Evolutionary conservation across 305 asterid genomes (phyloP), one percentile per base, ranked within the genome.

Genomic region (Fraxinus paxiana): DNA sequence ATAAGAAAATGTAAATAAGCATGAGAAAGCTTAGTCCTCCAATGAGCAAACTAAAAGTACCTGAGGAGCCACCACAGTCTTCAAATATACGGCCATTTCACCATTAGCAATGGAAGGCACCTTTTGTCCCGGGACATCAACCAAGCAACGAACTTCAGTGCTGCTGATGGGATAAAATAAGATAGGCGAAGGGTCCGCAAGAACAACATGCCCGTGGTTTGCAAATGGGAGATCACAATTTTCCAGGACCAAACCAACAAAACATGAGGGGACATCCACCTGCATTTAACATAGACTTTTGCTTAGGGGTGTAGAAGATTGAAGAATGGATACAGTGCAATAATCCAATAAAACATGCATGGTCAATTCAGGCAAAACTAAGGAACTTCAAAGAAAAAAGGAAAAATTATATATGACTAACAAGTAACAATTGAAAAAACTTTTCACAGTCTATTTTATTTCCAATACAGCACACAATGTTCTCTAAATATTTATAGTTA

Each of bases 81-180:
- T 81, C 69, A 84, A 67, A 20, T 71, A 84, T 10, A 67, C 31
- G 6, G 84, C 70, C 77, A 84, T 63, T 77, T 84, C 69, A 28
- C 87, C 87, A 51, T 63, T 81, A 67, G 83, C 48, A 24, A 81
- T 15, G 56, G 87, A 84, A 81, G 87, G 87, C 3, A 82, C 18
- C 69, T 85, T 79, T 34, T 30, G 71, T 24, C 87, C 85, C 4
- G 87, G 87, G 1, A 85, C 26, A 59, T 85, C 87, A 18, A 81
- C 78, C 30, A 81, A 71, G 48, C 79, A 78, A 0, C 83, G 81
- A 65, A 78, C 22, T 51, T 85, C 87, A 17, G 83, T 82, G 56
- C 83, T 82, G 72, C 85, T 79, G 37, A 85, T 82, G 0, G 79
- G 85, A 77, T 85, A 85, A 37, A 85, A 48, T 4, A 79, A 15